Evolutionary conservation across 805 yeast genomes (phyloP).

Genomic region (Candida endomychidarum): DNA sequence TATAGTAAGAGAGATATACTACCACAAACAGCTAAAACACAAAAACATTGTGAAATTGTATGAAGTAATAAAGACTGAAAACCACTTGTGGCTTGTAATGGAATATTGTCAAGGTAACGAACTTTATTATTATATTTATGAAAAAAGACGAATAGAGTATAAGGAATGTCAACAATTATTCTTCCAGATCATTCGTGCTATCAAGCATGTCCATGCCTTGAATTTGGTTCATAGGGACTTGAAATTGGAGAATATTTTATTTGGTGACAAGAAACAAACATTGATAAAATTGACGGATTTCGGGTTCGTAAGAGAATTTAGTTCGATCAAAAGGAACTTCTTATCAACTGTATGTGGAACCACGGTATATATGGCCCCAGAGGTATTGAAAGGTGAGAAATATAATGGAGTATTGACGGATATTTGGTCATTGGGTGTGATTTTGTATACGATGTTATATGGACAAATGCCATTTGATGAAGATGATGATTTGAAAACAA

Average conservation of each 20-base stretch:
- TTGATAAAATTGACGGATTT: conserved; percentile 83
- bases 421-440: conserved; percentile 90
- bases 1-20: conserved; percentile 85
- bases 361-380: conserved; percentile 96
- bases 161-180: conserved; percentile 55
- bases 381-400: conserved; percentile 62
- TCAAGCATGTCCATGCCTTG: conserved; percentile 71
- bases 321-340: conserved; percentile 44
- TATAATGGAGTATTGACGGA: conserved; percentile 83
- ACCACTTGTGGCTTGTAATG: conserved; percentile 78
- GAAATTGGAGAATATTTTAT: conserved; percentile 74
- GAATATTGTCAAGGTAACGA: conserved; percentile 89
- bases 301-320: conserved; percentile 84
- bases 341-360: conserved; percentile 92
- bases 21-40: conserved; percentile 80
- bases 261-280: conserved; percentile 51
- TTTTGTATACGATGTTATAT: conserved; percentile 76
- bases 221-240: conserved; percentile 84
- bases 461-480: conserved; percentile 93
- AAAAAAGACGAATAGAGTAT: conserved; percentile 48
- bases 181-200: conserved; percentile 64
- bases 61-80: conserved; percentile 82
- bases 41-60: conserved; percentile 81
- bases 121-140: conserved; percentile 63
- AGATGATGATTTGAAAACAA: conserved; percentile 67